Percentiles rank a stretch among this genome's conserved stretches.
These are phyloP conservation scores for Davidsoniella eucalypti DNA, from an alignment of 2,329 filamentous ascomycete genomes.

Conservation along the genomic window DNA sequence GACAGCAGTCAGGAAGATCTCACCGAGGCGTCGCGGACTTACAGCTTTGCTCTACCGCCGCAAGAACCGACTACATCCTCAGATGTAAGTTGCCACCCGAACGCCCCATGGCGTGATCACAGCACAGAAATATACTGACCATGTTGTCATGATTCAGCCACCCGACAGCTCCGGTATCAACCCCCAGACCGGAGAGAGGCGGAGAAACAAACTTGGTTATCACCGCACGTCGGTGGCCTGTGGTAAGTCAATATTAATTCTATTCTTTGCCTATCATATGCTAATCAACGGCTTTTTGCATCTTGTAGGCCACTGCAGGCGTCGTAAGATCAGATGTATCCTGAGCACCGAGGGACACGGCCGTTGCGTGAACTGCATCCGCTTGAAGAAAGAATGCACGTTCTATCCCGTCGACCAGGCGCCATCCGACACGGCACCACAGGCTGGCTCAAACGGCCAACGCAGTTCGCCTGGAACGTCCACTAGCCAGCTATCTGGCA, in stretches of 20 bases:
- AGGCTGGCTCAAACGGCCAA: conserved; percentile 20
- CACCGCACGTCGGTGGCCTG: conserved; percentile 91
- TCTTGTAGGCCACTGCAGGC: conserved; percentile 63
- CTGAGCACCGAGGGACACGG: conserved; percentile 55
- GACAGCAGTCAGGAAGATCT: no score
- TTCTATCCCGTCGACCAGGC: conserved; percentile 77
- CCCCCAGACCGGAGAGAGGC: conserved; percentile 31
- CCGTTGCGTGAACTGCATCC: conserved; percentile 82
- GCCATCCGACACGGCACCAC: conserved; percentile 28
- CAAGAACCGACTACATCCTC: neutral
- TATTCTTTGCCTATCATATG: neutral
- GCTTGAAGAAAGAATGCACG: conserved; percentile 84
- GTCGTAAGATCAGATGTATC: conserved; percentile 85
- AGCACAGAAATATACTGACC: conserved; percentile 20
- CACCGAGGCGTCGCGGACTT: neutral
- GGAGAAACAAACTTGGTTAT: conserved; percentile 83
- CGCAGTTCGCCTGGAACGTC: conserved; percentile 12
- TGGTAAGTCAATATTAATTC: conserved; percentile 45
- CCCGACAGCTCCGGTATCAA: conserved; percentile 18
- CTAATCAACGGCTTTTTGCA: neutral
- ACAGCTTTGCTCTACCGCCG: neutral
- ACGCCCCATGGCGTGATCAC: neutral
- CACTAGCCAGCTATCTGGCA: conserved; percentile 25
- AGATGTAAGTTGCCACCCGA: conserved; percentile 19
- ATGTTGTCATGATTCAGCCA: conserved; percentile 16